phyloP scores from a whole-genome alignment of 371 early-diverging fungal genomes.

The Mucor lusitanicus region DNA sequence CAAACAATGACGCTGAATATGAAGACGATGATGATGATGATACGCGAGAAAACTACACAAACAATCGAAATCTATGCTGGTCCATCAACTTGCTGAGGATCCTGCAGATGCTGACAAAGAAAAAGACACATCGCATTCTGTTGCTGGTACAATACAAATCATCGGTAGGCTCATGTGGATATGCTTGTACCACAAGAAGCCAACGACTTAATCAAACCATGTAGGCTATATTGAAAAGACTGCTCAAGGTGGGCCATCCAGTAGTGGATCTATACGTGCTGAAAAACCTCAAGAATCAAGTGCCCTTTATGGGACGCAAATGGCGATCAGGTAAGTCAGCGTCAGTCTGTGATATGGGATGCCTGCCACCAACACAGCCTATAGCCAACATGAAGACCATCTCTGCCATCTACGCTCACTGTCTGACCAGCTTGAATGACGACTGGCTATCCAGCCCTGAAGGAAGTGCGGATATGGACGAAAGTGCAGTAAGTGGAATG shows the following conservation, averaged over 20 bases:
- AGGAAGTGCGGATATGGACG: conserved; percentile 68
- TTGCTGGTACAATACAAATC: conserved; percentile 86
- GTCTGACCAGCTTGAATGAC: conserved; percentile 68
- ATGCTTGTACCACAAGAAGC: background rate
- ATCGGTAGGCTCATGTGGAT: conserved; percentile 44
- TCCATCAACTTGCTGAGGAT: conserved; percentile 77
- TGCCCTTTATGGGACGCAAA: conserved; percentile 78
- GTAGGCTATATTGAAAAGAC: conserved; percentile 71
- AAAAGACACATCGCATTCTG: conserved; percentile 74
- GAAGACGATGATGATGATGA: background rate
- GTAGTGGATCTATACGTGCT: conserved; percentile 72
- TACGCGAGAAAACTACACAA: conserved; percentile 24
- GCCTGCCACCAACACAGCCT: background rate
- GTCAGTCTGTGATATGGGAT: background rate
- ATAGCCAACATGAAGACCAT: conserved; percentile 80
- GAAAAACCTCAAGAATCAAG: conserved; percentile 79
- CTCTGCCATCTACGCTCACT: conserved; percentile 74
- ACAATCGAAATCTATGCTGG: conserved; percentile 70
- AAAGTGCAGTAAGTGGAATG: conserved; percentile 36
- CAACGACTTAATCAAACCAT: background rate
- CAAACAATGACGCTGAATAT: background rate
- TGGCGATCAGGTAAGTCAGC: conserved; percentile 73
- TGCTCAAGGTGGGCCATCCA: conserved; percentile 71
- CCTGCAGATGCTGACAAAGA: conserved; percentile 81
- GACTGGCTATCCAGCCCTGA: conserved; percentile 77